phyloP scores from a whole-genome alignment of 441 rosid genomes.

The Mallotus japonicus region DNA sequence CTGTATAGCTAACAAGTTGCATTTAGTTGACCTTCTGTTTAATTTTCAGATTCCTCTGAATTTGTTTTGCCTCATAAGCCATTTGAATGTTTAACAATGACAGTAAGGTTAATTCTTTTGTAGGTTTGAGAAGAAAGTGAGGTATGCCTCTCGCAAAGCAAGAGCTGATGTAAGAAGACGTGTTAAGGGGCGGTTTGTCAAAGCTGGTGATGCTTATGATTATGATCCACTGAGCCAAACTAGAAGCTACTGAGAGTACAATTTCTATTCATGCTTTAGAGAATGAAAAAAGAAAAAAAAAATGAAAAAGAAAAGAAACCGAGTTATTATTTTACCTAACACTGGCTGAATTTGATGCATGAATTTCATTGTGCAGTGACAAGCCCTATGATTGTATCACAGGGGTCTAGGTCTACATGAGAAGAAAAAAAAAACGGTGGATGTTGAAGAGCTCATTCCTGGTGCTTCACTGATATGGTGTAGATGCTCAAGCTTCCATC shows the following conservation, averaged over 20 bases:
- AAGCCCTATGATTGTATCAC: slow-evolving; percentile 36
- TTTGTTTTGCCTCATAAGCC: background rate
- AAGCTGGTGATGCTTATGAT: slow-evolving; percentile 96
- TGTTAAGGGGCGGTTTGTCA: slow-evolving; percentile 94
- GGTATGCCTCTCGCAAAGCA: slow-evolving; percentile 98
- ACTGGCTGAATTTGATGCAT: slow-evolving; percentile 27
- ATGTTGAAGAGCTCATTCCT: slow-evolving; percentile 20
- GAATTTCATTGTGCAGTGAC: slow-evolving; percentile 31
- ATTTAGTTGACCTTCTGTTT: background rate
- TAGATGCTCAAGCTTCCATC: slow-evolving; percentile 21
- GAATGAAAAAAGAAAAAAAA: background rate
- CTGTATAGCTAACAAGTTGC: slow-evolving; percentile 6
- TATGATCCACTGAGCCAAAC: slow-evolving; percentile 84
- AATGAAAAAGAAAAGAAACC: slow-evolving; percentile 34
- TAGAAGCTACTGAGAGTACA: slow-evolving; percentile 72
- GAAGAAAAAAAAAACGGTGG: slow-evolving; percentile 15
- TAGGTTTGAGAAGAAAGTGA: slow-evolving; percentile 93
- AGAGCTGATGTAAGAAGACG: slow-evolving; percentile 99
- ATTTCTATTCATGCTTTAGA: slow-evolving; percentile 35
- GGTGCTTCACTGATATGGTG: slow-evolving; percentile 30
- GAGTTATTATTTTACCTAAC: slow-evolving; percentile 28
- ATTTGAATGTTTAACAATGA: slow-evolving; percentile 14
- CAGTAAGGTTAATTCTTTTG: slow-evolving; percentile 11
- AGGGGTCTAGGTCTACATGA: slow-evolving; percentile 24
- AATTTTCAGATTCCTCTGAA: slow-evolving; percentile 7